Evolutionary conservation across 2,329 filamentous ascomycete species (phyloP).

Genomic region (Kalmusia sp.): DNA sequence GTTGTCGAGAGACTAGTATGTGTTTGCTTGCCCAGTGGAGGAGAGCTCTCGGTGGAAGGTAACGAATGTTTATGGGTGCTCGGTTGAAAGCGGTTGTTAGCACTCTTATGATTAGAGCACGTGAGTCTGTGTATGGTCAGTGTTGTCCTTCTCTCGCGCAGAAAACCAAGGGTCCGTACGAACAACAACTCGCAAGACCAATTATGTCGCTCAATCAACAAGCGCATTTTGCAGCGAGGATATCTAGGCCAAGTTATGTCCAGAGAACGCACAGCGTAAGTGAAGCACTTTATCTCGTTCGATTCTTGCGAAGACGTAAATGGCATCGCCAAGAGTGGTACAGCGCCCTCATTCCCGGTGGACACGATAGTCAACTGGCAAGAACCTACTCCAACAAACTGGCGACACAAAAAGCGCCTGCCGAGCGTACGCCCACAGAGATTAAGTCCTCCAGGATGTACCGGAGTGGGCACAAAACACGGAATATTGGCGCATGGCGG

Average conservation of each 20-base stretch:
- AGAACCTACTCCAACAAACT: background rate
- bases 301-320: too few relatives aligned
- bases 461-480: too few relatives aligned
- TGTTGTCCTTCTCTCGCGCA: background rate
- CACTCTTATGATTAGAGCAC: background rate
- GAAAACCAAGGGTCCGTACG: background rate
- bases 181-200: conserved; percentile 7
- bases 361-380: background rate
- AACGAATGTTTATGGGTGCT: background rate
- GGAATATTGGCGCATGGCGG: too few relatives aligned
- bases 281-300: background rate
- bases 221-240: background rate
- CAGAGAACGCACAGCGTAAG: background rate
- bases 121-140: background rate
- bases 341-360: conserved; percentile 1
- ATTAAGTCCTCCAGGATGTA: background rate
- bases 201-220: background rate
- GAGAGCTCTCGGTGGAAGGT: background rate
- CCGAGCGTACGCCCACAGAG: background rate
- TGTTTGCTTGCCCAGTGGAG: background rate
- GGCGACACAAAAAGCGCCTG: background rate
- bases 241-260: background rate
- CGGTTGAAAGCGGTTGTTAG: background rate
- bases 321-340: background rate
- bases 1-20: too few relatives aligned